Percentiles rank a stretch among this genome's conserved stretches.
phyloP scores from a whole-genome alignment of 352 stramenopile genomes.

The Albugo candida region DNA sequence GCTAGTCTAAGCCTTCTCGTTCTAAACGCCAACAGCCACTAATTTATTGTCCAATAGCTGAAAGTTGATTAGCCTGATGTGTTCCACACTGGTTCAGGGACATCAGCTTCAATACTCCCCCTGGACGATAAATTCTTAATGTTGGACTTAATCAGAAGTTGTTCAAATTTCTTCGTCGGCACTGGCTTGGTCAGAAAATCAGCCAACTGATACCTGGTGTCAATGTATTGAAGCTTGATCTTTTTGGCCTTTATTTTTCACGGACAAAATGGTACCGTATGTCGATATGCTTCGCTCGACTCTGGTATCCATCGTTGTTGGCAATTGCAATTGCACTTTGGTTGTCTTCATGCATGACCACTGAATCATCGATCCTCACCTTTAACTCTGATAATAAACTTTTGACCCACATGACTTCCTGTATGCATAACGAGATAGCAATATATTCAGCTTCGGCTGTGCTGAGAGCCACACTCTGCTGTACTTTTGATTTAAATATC shows the following conservation, averaged over 20 bases:
- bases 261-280: not conserved
- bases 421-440: slow-evolving; percentile 6
- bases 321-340: not conserved
- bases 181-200: not conserved
- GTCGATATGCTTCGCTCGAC: slow-evolving; percentile 1
- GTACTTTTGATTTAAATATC: slow-evolving; percentile 5
- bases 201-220: not conserved
- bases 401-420: slow-evolving; percentile 9
- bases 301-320: not conserved
- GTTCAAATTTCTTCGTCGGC: not conserved
- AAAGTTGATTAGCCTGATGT: no score
- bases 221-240: not conserved
- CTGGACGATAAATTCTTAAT: no score
- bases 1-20: no score
- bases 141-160: not conserved
- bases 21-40: no score
- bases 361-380: slow-evolving; percentile 1
- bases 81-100: no score
- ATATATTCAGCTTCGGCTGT: slow-evolving; percentile 11
- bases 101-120: no score
- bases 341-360: slow-evolving; percentile 1
- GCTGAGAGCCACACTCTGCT: slow-evolving; percentile 11
- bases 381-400: slow-evolving; percentile 3
- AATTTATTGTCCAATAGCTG: no score
- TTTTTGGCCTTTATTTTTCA: not conserved